These are phyloP conservation scores for Cladosporium oxysporum DNA, from an alignment of 2,329 filamentous ascomycete species.

Conservation along the genomic window DNA sequence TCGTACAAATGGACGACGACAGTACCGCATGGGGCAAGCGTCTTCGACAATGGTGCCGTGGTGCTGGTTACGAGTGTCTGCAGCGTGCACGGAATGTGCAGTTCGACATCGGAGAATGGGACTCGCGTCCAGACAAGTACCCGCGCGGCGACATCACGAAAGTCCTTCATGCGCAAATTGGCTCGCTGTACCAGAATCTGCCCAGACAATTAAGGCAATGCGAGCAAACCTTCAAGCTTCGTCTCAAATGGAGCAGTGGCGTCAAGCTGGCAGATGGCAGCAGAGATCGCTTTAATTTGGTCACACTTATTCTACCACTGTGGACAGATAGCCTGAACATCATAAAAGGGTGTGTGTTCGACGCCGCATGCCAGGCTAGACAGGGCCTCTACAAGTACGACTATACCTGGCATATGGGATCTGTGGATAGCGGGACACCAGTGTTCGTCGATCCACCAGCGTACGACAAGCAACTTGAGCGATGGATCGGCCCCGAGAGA, in stretches of 20 bases:
- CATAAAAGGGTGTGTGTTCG: background rate
- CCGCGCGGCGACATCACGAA: background rate
- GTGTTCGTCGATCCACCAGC: background rate
- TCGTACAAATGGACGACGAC: background rate
- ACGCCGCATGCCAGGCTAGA: background rate
- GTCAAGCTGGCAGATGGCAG: background rate
- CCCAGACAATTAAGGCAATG: background rate
- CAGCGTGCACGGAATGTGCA: background rate
- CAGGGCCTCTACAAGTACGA: background rate
- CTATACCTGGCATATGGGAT: background rate
- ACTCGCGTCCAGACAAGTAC: background rate
- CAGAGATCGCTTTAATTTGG: background rate
- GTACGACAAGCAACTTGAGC: background rate
- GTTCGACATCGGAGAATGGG: background rate
- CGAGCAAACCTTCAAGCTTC: background rate
- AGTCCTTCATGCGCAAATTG: background rate
- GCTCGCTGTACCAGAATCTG: background rate
- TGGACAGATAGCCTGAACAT: background rate
- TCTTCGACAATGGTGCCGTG: background rate
- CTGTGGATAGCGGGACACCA: background rate
- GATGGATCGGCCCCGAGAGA: background rate
- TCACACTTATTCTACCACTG: background rate
- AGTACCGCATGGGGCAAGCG: conserved; percentile 1
- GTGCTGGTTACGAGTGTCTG: background rate
- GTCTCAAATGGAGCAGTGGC: background rate